Evolutionary conservation across 2,329 filamentous ascomycete species (phyloP).

Genomic region (Fonsecaea pedrosoi): DNA sequence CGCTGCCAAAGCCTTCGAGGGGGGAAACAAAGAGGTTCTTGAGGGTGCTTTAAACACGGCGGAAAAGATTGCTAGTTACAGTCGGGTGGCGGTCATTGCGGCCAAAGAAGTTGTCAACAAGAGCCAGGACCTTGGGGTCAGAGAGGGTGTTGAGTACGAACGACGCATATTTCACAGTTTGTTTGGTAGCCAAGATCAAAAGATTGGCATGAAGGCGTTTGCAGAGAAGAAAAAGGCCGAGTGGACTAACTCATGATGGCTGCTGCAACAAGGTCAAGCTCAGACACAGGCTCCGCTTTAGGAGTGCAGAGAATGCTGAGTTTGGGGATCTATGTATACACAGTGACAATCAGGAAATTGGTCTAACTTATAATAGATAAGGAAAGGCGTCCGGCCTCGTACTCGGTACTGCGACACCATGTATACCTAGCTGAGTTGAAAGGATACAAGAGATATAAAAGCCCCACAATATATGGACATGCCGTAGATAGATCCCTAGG

Average conservation of each 20-base stretch:
- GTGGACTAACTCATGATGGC: conserved; percentile 64
- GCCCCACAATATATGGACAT: no score
- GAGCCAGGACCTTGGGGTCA: conserved; percentile 86
- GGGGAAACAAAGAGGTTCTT: conserved; percentile 78
- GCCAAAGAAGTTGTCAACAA: conserved; percentile 99
- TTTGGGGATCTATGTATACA: neutral
- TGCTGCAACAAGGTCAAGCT: neutral
- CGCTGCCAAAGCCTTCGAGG: conserved; percentile 78
- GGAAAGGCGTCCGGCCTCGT: no score
- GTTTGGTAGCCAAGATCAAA: conserved; percentile 96
- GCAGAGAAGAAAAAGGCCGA: conserved; percentile 91
- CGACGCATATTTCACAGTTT: conserved; percentile 88
- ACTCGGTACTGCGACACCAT: no score
- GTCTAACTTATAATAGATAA: neutral
- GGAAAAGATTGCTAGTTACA: conserved; percentile 86
- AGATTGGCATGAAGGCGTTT: conserved; percentile 96
- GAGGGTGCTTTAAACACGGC: conserved; percentile 82
- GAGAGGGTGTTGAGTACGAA: conserved; percentile 95
- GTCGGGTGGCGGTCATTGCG: conserved; percentile 83
- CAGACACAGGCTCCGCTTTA: no score
- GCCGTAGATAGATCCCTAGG: no score
- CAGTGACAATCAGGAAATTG: neutral
- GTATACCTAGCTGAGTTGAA: no score
- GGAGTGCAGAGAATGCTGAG: neutral
- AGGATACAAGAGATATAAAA: no score